These are phyloP conservation scores for Colletotrichum sp. DNA, from an alignment of 2,329 filamentous ascomycete species.

Conservation along the genomic window DNA sequence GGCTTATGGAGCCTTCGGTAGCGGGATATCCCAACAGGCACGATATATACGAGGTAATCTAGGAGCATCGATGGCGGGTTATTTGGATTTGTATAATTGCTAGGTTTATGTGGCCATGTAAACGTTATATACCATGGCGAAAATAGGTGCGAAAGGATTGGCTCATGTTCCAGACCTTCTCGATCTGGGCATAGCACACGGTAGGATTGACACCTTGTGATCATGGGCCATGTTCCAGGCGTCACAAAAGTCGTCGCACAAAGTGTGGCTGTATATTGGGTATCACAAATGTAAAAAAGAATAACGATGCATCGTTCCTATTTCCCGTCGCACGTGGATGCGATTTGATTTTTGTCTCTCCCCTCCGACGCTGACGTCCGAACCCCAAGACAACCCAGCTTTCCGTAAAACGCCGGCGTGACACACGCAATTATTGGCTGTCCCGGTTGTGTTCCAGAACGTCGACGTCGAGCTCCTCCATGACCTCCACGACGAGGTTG, in stretches of 20 bases:
- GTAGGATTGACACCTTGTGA: background rate
- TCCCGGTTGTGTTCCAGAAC: slow-evolving; percentile 56
- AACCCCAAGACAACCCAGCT: background rate
- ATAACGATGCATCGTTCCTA: slow-evolving; percentile 6
- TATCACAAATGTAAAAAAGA: slow-evolving; percentile 14
- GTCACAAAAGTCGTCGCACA: slow-evolving; percentile 3
- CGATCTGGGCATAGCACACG: background rate
- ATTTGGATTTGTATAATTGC: background rate
- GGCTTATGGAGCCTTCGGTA: background rate
- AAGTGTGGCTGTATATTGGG: slow-evolving; percentile 15
- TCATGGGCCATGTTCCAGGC: background rate
- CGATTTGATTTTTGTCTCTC: background rate
- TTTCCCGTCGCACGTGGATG: background rate
- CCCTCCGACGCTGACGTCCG: background rate
- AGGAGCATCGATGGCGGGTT: background rate
- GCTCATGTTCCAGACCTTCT: background rate
- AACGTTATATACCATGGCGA: background rate
- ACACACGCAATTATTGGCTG: background rate
- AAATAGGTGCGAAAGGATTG: background rate
- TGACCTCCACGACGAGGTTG: slow-evolving; percentile 82
- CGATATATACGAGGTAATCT: slow-evolving; percentile 12
- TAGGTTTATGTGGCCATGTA: background rate
- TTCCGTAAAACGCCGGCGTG: background rate
- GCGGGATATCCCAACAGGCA: background rate
- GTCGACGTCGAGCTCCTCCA: slow-evolving; percentile 89